Evolutionary conservation across 495 filamentous ascomycete species (phyloP).

Genomic region (Penicillium paradoxum): DNA sequence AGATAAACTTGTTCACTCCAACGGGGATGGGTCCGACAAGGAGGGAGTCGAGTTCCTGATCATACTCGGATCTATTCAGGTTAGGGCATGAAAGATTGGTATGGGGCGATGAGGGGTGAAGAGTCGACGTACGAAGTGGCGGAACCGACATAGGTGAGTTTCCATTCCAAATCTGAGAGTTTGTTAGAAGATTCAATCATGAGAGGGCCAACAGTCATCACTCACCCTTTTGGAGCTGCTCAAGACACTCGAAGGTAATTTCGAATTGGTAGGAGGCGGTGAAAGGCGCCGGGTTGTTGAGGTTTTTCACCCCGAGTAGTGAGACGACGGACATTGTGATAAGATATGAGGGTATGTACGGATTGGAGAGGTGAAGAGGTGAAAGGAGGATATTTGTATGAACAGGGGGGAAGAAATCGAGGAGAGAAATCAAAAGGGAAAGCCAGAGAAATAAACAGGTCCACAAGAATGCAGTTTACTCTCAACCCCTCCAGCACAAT

Average conservation of each 20-base stretch:
- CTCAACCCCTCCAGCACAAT: constrained; percentile 15
- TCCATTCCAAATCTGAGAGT: constrained; percentile 88
- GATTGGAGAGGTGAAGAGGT: constrained; percentile 7
- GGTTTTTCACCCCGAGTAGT: constrained; percentile 85
- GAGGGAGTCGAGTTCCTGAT: constrained; percentile 95
- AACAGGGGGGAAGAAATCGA: constrained; percentile 55
- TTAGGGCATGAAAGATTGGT: constrained; percentile 15
- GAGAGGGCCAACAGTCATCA: background rate
- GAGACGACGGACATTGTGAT: constrained; percentile 91
- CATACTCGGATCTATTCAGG: constrained; percentile 73
- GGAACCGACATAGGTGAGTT: constrained; percentile 96
- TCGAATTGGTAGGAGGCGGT: constrained; percentile 88
- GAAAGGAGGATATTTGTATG: constrained; percentile 62
- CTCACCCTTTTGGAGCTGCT: constrained; percentile 83
- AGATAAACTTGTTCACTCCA: constrained; percentile 97
- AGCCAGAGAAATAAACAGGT: constrained; percentile 20
- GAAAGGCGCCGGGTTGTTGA: constrained; percentile 95
- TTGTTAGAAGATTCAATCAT: constrained; percentile 3
- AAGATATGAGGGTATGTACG: constrained; percentile 17
- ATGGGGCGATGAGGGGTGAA: background rate
- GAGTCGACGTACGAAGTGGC: constrained; percentile 74
- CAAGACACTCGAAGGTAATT: constrained; percentile 97
- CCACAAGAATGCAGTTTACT: constrained; percentile 23
- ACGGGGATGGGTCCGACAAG: constrained; percentile 95
- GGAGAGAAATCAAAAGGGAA: constrained; percentile 6